Evolutionary conservation across 2,329 filamentous ascomycete species (phyloP).

Genomic region (Paraconiothyrium brasiliense): DNA sequence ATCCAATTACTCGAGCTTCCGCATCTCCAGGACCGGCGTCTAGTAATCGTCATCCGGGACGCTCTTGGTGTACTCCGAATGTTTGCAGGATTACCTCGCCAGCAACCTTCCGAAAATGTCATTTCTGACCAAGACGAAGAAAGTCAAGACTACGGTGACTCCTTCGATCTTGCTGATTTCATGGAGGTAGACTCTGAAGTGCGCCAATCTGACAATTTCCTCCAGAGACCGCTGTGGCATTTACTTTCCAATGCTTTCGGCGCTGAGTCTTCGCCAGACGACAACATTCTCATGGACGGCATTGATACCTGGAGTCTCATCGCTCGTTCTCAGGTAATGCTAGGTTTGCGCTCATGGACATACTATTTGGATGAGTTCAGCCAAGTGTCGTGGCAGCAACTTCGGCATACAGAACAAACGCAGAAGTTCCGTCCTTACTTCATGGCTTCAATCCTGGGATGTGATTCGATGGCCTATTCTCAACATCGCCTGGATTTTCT

Average conservation of each 20-base stretch:
- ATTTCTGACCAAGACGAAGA: slow-evolving; percentile 61
- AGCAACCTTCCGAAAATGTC: slow-evolving; percentile 27
- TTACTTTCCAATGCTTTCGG: slow-evolving; percentile 70
- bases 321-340: slow-evolving; percentile 58
- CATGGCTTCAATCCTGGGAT: slow-evolving; percentile 51
- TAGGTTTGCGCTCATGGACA: slow-evolving; percentile 60
- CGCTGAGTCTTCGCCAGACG: slow-evolving; percentile 63
- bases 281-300: slow-evolving; percentile 60
- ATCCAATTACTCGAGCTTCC: slow-evolving; percentile 62
- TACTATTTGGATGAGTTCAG: slow-evolving; percentile 66
- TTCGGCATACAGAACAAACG: slow-evolving; percentile 57
- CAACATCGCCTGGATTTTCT: slow-evolving; percentile 61
- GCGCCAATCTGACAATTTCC: slow-evolving; percentile 43
- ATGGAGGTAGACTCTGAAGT: slow-evolving; percentile 43
- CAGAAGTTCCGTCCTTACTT: slow-evolving; percentile 58
- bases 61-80: slow-evolving; percentile 58
- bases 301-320: slow-evolving; percentile 66
- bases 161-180: slow-evolving; percentile 62
- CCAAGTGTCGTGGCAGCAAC: slow-evolving; percentile 59
- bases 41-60: slow-evolving; percentile 59
- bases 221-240: slow-evolving; percentile 61
- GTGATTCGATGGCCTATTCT: slow-evolving; percentile 51
- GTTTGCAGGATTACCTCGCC: slow-evolving; percentile 43
- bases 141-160: slow-evolving; percentile 72
- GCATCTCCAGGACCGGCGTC: slow-evolving; percentile 56